Base-by-base conservation (phyloP, 1,139 yeast species). In the Protomyces gravidus region DNA sequence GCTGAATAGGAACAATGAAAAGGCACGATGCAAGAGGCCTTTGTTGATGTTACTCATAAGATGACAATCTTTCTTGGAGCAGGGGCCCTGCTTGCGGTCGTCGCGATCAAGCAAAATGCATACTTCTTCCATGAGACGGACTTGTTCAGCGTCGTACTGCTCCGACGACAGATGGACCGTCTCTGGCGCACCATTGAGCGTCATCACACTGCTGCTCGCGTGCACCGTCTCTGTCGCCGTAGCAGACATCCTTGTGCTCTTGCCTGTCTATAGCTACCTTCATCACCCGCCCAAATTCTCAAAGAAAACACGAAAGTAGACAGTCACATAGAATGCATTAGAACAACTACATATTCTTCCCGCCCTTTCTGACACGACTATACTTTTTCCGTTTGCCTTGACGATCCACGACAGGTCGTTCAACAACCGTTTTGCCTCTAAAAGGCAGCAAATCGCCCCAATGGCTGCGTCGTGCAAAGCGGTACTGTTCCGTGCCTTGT, bases 141-240 rank as follows among this genome's bases (percentile, higher is more conserved):
- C 89, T 73, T 92, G 99, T 71, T 90, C 97, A 69, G 85, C 86
- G 71, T 92, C 96, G 67, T 89, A 95, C 23, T 97, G 97, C 7
- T 78, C 78, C 65, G 89, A 86, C 70, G 39, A 66, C 66, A 45
- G 68, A 73, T 28, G 21, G 45, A 23, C 69, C 70, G 19, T 52
- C 27, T 50, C 55, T n/a, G 42, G 42, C 23, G 42, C 42, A 5
- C 11, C 42, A n/a, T n/a, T 17, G 21, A 36, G 2, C 11, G 19
- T 36, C n/a, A 15, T 30, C 42, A n/a, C 21, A 9, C 11, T 9
- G 42, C 11, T 5, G 5, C 42, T 36, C 9, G 42, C 42, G 21
- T 7, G 9, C 9, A 17, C 21, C 19, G 42, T 36, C 25, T 36
- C 42, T 5, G 42, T 36, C 25, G 42, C 42, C 11, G 21, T 1